Evolutionary conservation across 306 rosid species (phyloP).

Genomic region (Vigna radiata): DNA sequence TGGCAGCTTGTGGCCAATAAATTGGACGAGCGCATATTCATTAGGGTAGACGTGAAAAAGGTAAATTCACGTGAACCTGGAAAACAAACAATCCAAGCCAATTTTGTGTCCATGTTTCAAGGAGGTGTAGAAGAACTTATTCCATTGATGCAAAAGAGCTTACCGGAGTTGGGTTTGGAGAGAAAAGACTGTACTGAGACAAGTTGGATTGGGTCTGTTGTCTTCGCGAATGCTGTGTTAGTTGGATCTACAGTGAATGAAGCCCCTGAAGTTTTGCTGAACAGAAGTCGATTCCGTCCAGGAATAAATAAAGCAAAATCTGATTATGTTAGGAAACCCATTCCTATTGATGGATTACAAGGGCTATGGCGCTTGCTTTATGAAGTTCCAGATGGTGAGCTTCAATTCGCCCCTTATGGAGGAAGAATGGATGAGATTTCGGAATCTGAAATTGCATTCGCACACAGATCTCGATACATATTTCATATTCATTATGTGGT

Average conservation of each 20-base stretch:
- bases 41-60: conserved; percentile 4
- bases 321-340: conserved; percentile 41
- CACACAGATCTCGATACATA: conserved; percentile 40
- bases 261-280: conserved; percentile 32
- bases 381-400: neutral
- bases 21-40: conserved; percentile 29
- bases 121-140: conserved; percentile 41
- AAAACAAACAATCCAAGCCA: conserved; percentile 2
- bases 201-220: neutral
- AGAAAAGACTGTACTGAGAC: conserved; percentile 26
- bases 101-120: conserved; percentile 41
- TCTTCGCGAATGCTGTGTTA: neutral
- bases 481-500: conserved; percentile 22
- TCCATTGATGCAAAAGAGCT: too few relatives aligned
- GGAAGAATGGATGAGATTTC: conserved; percentile 51
- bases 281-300: neutral
- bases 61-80: conserved; percentile 1
- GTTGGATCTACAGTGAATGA: neutral
- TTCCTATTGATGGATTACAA: conserved; percentile 37
- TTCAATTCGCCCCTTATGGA: conserved; percentile 45
- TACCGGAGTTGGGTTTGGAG: conserved; percentile 44
- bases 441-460: conserved; percentile 44
- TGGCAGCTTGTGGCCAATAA: too few relatives aligned
- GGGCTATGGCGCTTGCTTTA: conserved; percentile 44
- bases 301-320: conserved; percentile 42